Percentiles rank a stretch among this genome's conserved stretches.
phyloP scores from a whole-genome alignment of 331 rosid genomes.

The Stylosanthes scabra region DNA sequence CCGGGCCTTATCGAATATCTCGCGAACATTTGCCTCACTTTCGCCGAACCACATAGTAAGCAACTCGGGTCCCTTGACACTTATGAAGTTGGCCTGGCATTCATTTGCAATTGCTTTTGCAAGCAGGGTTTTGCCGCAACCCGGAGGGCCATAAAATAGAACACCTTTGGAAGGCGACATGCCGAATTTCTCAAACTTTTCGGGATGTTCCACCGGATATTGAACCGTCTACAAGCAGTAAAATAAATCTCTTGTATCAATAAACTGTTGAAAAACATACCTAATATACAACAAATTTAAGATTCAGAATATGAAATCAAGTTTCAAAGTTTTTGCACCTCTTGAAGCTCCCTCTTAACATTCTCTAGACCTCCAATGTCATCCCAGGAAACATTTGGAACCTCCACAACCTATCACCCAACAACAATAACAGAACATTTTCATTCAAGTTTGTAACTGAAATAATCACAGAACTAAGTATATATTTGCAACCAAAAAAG shows the following conservation, averaged over 20 bases:
- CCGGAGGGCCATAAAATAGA: slow-evolving; percentile 73
- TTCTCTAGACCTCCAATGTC: slow-evolving; percentile 64
- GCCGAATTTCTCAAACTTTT: slow-evolving; percentile 73
- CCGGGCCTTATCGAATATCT: slow-evolving; percentile 72
- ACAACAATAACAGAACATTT: slow-evolving; percentile 8
- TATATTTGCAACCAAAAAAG: slow-evolving; percentile 2
- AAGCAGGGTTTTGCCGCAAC: slow-evolving; percentile 69
- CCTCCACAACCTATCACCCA: slow-evolving; percentile 62
- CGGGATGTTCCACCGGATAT: slow-evolving; percentile 76
- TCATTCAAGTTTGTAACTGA: not conserved
- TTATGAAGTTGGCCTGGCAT: slow-evolving; percentile 71
- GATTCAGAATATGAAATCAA: slow-evolving; percentile 19
- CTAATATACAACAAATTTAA: not conserved
- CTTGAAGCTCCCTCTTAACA: slow-evolving; percentile 68
- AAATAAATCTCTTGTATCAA: not conserved
- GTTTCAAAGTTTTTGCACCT: slow-evolving; percentile 43
- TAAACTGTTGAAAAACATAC: not conserved
- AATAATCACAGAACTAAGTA: not conserved
- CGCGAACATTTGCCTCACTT: slow-evolving; percentile 73
- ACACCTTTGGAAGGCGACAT: slow-evolving; percentile 78
- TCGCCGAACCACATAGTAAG: slow-evolving; percentile 79
- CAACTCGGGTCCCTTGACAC: slow-evolving; percentile 69
- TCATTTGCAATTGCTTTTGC: slow-evolving; percentile 73
- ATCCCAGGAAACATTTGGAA: slow-evolving; percentile 67
- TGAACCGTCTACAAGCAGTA: slow-evolving; percentile 56